Evolutionary conservation across 2,329 filamentous ascomycete genomes (phyloP).

Genomic region (Aaosphaeria arxii): DNA sequence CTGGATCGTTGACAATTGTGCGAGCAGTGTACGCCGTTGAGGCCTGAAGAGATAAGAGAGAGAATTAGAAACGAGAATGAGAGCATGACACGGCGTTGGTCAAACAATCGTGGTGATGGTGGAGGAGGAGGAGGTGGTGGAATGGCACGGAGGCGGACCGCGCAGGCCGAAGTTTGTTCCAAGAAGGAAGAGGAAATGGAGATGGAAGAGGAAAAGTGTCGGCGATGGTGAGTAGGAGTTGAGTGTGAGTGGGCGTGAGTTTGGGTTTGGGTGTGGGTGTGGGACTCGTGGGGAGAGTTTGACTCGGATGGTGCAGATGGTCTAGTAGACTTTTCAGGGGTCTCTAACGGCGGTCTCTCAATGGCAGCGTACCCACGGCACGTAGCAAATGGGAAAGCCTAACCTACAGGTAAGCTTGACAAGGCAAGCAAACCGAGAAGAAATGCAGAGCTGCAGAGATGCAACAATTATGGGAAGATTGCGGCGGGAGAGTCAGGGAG

Average conservation of each 20-base stretch:
- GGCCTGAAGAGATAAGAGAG: no score
- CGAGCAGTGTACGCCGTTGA: no score
- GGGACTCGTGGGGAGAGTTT: background rate
- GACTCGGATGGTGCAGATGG: background rate
- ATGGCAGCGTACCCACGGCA: background rate
- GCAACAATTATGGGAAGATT: no score
- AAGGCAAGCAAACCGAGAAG: no score
- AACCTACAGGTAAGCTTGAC: no score
- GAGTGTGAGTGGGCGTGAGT: background rate
- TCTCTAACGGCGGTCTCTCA: background rate
- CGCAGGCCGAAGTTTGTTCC: background rate
- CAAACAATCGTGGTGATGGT: no score
- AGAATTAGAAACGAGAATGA: no score
- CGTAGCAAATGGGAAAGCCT: no score
- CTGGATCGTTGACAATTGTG: background rate
- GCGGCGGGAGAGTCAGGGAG: background rate
- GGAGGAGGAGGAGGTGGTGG: background rate
- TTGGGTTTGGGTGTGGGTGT: background rate
- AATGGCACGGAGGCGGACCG: background rate
- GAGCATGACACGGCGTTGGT: no score
- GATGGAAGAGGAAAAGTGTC: background rate
- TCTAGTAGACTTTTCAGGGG: background rate
- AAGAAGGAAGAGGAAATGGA: background rate
- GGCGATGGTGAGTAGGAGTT: background rate
- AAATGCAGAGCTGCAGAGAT: no score